Evolutionary conservation across 768 basidiomycete genomes (phyloP).

Genomic region (Xerocomellus intermedius): DNA sequence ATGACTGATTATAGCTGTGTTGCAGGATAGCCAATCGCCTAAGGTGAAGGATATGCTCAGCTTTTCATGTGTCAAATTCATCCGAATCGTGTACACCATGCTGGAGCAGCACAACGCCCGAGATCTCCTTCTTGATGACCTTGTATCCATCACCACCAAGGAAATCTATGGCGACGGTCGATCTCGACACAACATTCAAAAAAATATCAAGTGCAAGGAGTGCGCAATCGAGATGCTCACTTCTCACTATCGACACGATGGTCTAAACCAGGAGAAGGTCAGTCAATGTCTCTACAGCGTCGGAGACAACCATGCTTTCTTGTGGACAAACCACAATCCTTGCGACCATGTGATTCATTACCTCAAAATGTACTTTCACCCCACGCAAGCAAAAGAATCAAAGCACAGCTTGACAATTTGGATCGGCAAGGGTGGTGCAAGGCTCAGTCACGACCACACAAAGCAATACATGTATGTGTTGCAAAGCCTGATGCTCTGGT

Average conservation of each 20-base stretch:
- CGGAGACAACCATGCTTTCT: slow-evolving; percentile 87
- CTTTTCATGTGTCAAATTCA: slow-evolving; percentile 76
- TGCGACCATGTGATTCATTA: slow-evolving; percentile 81
- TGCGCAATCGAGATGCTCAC: slow-evolving; percentile 79
- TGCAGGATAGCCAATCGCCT: slow-evolving; percentile 75
- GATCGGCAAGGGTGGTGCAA: slow-evolving; percentile 75
- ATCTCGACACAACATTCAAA: slow-evolving; percentile 74
- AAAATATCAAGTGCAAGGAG: slow-evolving; percentile 80
- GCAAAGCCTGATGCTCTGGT: slow-evolving; percentile 85
- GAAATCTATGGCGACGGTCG: slow-evolving; percentile 77
- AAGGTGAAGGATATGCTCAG: slow-evolving; percentile 78
- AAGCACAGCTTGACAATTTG: slow-evolving; percentile 75
- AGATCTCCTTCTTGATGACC: slow-evolving; percentile 72
- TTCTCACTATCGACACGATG: slow-evolving; percentile 54
- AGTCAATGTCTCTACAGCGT: slow-evolving; percentile 84
- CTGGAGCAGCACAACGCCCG: slow-evolving; percentile 64
- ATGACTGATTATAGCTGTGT: background rate
- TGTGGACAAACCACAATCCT: slow-evolving; percentile 83
- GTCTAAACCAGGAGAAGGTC: slow-evolving; percentile 62
- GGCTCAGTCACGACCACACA: slow-evolving; percentile 79
- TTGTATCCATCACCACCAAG: slow-evolving; percentile 72
- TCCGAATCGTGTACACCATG: slow-evolving; percentile 71
- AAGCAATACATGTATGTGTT: slow-evolving; percentile 85
- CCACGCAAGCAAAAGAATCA: slow-evolving; percentile 61
- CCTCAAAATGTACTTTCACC: slow-evolving; percentile 74